Percentiles rank a stretch among this genome's conserved stretches.
phyloP scores from a whole-genome alignment of 1,139 yeast species.

The Hansenula lynferdii region DNA sequence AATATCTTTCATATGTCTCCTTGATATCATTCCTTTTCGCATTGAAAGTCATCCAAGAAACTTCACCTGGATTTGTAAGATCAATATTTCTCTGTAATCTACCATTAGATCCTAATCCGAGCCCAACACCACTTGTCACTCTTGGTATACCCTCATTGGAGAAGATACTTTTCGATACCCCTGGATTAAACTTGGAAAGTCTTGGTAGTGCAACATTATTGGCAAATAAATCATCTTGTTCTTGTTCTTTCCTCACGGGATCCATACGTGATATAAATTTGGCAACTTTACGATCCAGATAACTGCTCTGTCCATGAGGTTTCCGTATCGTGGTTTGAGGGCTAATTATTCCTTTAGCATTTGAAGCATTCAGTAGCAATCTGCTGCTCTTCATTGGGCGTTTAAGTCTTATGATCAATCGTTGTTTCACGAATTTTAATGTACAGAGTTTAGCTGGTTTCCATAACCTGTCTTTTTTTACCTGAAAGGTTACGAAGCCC shows the following conservation, averaged over 20 bases:
- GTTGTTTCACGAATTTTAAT: too few species aligned
- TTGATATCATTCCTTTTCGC: background rate
- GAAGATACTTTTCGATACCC: background rate
- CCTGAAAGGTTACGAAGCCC: too few species aligned
- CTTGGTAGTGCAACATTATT: background rate
- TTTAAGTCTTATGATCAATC: too few species aligned
- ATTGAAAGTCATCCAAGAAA: background rate
- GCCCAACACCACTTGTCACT: background rate
- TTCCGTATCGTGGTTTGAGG: too few species aligned
- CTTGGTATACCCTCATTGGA: background rate
- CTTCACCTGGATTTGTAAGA: background rate
- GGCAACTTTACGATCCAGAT: background rate
- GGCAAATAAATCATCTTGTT: background rate
- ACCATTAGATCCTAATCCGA: background rate
- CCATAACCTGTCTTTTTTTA: too few species aligned
- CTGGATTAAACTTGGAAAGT: background rate
- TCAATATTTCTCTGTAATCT: background rate
- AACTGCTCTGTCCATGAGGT: background rate
- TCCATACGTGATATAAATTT: background rate
- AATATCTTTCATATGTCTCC: background rate
- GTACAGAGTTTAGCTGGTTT: too few species aligned
- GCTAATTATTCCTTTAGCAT: too few species aligned
- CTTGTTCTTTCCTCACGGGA: background rate
- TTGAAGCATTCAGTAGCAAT: too few species aligned
- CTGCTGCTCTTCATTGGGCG: too few species aligned